These are phyloP conservation scores for Teunomyces pallodes DNA, from an alignment of 805 yeast species.

Conservation along the genomic window DNA sequence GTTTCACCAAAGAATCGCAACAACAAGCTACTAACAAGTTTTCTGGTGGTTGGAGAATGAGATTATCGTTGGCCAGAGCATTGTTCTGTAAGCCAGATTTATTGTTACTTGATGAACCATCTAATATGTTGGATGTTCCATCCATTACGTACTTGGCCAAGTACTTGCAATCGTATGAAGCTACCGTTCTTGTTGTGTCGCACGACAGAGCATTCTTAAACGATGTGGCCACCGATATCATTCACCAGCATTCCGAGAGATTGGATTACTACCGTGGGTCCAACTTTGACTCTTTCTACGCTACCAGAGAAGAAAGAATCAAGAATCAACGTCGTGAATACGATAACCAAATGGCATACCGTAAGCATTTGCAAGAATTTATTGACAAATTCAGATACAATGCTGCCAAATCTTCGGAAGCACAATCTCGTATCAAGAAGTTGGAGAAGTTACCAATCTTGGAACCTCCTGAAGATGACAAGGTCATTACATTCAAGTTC, in stretches of 20 bases:
- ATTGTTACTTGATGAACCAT: constrained; percentile 93
- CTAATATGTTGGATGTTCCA: constrained; percentile 99
- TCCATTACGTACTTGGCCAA: constrained; percentile 91
- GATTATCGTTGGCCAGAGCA: constrained; percentile 96
- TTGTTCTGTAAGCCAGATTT: constrained; percentile 96
- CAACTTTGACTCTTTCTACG: constrained; percentile 88
- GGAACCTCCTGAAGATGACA: constrained; percentile 94
- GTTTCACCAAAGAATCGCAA: constrained; percentile 89
- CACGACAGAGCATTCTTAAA: constrained; percentile 97
- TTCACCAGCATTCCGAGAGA: constrained; percentile 96
- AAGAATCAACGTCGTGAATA: constrained; percentile 93
- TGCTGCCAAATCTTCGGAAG: constrained; percentile 97
- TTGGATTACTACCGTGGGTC: constrained; percentile 93
- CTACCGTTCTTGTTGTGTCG: constrained; percentile 93
- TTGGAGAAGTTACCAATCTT: constrained; percentile 89
- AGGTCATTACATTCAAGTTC: constrained; percentile 78
- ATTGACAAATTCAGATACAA: constrained; percentile 96
- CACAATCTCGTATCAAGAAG: constrained; percentile 96
- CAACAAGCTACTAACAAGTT: constrained; percentile 79
- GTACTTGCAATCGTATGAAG: constrained; percentile 84
- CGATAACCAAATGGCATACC: constrained; percentile 94
- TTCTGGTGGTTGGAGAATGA: constrained; percentile 99
- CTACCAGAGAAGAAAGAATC: constrained; percentile 91
- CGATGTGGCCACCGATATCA: constrained; percentile 97
- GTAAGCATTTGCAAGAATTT: constrained; percentile 90